These are phyloP conservation scores for Globisporangium sylvaticum DNA, from an alignment of 352 stramenopile genomes.

Conservation along the genomic window DNA sequence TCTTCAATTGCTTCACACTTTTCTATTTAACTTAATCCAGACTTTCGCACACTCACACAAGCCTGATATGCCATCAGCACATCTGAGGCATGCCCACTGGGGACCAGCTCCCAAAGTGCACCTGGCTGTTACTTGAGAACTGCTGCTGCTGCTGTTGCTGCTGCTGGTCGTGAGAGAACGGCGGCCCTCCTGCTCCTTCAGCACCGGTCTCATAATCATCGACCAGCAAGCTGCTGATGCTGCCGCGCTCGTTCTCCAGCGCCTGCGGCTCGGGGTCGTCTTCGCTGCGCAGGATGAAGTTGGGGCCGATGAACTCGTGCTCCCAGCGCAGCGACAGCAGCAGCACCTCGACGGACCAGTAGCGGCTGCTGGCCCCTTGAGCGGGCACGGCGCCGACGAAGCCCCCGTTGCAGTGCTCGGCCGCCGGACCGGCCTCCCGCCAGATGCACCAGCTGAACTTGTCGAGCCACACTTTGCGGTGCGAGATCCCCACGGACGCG, in stretches of 20 bases:
- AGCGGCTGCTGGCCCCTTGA: constrained; percentile 12
- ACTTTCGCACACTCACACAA: too few relatives aligned
- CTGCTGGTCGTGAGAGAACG: not conserved
- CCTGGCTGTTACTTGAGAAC: not conserved
- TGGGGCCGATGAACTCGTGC: constrained; percentile 12
- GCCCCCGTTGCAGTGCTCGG: constrained; percentile 12
- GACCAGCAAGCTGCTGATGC: not conserved
- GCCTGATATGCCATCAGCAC: not conserved
- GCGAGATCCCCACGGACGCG: constrained; percentile 19
- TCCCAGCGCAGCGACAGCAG: constrained; percentile 22
- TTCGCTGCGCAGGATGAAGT: constrained; percentile 9
- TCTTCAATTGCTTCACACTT: too few relatives aligned
- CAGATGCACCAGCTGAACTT: constrained; percentile 29
- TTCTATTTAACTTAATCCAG: constrained; percentile 1
- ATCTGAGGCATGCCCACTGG: not conserved
- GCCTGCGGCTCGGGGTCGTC: not conserved
- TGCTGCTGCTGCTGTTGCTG: not conserved
- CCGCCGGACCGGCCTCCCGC: constrained; percentile 8
- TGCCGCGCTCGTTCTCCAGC: not conserved
- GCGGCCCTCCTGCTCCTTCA: not conserved
- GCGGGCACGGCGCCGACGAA: constrained; percentile 24
- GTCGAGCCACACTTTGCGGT: constrained; percentile 18
- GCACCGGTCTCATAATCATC: not conserved
- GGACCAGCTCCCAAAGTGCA: not conserved
- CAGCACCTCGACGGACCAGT: constrained; percentile 29